Evolutionary conservation across 257 asterid species (phyloP), one percentile per base, ranked within the genome.

Genomic region (Nicotiana obtusifolia): DNA sequence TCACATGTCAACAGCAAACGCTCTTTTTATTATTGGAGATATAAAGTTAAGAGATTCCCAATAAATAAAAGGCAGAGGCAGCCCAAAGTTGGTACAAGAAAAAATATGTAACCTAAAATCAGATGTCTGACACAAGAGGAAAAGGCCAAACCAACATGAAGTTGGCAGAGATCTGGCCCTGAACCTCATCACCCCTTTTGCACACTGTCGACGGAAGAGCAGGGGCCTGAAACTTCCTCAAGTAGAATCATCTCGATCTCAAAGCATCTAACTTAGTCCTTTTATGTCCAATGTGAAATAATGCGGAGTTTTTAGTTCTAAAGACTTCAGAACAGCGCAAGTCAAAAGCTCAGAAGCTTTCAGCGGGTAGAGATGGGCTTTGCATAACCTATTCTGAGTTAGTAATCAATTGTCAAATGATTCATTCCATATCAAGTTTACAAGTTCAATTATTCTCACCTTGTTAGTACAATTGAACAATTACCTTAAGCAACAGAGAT

Each of bases 401-500:
- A 14, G 59, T 47, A 73, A 35, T 73, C 61, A 57, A 44, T 16
- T 47, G 61, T 73, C 41, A 49, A 47, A 20, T 44, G 78, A 41
- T 71, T 41, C 47, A 68, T 10, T 44, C 17, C 35, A 44, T 31
- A 71, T 49, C 41, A 47, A 30, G 24, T 73, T 47, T 44, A 22
- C 26, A 44, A 73, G 37, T 56, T 47, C 41, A 47, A 24, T 73
- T 73, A 47, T 13, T 47, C 28, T 41, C 44, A 30, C 33, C 60
- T n/a, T 41, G 64, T 59, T 33, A 53, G n/a, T 19, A 75, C 33
- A 49, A 80, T 31, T 54, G 71, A 67, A 81, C 80, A 73, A 82
- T 75, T 83, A 93, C 98, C 98, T 92, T 95, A 44, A 95, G 97
- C 11, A 93, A 82, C 82, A 22, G 17, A 17, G 98, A 88, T 86